These are phyloP conservation scores for Amanita rimosa DNA, from an alignment of 768 basidiomycete genomes.

Conservation along the genomic window DNA sequence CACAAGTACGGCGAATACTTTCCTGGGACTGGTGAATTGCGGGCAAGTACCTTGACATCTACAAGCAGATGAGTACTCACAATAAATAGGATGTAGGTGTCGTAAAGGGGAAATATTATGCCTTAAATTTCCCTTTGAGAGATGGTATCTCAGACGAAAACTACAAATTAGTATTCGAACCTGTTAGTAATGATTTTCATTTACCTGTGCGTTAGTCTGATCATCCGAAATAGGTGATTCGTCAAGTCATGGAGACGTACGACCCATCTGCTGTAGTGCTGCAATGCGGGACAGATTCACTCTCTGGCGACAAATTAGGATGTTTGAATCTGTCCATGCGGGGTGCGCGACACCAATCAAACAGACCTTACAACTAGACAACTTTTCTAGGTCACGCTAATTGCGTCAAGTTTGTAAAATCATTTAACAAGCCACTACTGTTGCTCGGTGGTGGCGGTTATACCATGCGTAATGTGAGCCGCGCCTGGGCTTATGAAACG, in stretches of 20 bases:
- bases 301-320: conserved; percentile 93
- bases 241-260: conserved; percentile 88
- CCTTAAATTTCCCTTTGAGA: conserved; percentile 88
- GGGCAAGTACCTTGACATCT: conserved; percentile 35
- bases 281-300: conserved; percentile 95
- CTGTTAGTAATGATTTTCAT: conserved; percentile 40
- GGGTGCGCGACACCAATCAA: conserved; percentile 29
- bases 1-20: conserved; percentile 99
- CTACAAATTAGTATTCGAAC: conserved; percentile 92
- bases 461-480: conserved; percentile 95
- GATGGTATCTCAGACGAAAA: conserved; percentile 94
- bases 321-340: conserved; percentile 95
- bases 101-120: conserved; percentile 87
- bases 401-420: conserved; percentile 95
- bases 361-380: background rate
- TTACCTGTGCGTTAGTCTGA: background rate
- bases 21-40: conserved; percentile 95
- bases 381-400: conserved; percentile 73
- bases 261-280: conserved; percentile 91
- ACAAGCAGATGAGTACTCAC: conserved; percentile 3
- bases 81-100: conserved; percentile 74
- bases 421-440: conserved; percentile 88
- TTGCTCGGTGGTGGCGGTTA: conserved; percentile 96
- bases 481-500: conserved; percentile 97
- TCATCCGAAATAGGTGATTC: conserved; percentile 57